Evolutionary conservation across 139 green algal genomes (phyloP), one percentile per base, ranked within the genome.

Genomic region (Volvox africanus): DNA sequence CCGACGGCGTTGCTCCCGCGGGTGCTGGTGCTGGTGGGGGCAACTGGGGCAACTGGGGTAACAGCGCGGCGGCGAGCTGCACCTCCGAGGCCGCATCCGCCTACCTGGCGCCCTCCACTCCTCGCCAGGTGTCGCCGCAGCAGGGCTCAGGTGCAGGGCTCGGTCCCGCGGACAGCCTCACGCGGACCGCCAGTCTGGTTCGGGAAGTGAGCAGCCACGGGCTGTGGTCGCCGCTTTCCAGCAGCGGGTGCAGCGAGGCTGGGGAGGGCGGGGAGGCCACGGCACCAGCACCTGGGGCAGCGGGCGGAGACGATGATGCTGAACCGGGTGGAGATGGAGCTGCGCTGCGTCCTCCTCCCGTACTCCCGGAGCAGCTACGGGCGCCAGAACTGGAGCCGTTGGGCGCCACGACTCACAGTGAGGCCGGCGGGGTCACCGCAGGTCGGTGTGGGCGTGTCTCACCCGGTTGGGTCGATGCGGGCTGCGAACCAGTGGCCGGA

Each of bases 221-320:
- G 21, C 22, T 37, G 82, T 33, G 61, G 33, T 61, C 82, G 65
- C 82, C 82, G 13, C 22, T 80, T 32, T 18, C 24, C 28, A 80
- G 65, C 65, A 67, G 82, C 33, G 82, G 79, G 12, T 67, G 65
- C 65, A 67, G 82, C 33, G 82, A 88, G 12, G 55, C 50, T 61
- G 37, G 80, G 2, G 61, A 65, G 22, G 9, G 30, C 44, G 12
- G 68, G 19, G 69, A 35, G 67, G 81, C 0, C 0, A 55, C 32
- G 1, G 68, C 81, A 35, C 3, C 62, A 16, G 33, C 50, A 68
- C 1, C 24, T 68, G 78, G 35, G 73, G 76, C 37, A 32, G 73
- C 67, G 22, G 44, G 9, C 65, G 65, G 9, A 73, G 65, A 73
- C 65, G 65, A 12, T 55, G 44, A 55, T 9, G 65, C 65, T 73